Percentiles rank a stretch among this genome's conserved stretches.
These are phyloP conservation scores for Yarrowia hollandica DNA, from an alignment of 805 yeast species.

Conservation along the genomic window DNA sequence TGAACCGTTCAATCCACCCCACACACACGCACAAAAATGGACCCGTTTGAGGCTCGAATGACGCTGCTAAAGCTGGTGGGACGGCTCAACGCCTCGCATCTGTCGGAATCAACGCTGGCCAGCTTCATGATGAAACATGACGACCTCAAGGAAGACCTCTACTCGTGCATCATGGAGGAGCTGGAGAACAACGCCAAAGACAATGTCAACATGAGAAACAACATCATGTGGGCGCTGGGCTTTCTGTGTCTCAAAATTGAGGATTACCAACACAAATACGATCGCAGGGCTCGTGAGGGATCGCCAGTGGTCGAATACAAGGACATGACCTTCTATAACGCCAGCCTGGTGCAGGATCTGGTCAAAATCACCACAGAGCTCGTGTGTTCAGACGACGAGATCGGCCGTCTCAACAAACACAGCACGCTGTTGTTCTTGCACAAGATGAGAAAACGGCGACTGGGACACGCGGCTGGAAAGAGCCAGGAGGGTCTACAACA, in stretches of 20 bases:
- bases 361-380: conserved; percentile 7
- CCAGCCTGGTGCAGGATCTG: conserved; percentile 4
- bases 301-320: not conserved
- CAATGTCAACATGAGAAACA: conserved; percentile 54
- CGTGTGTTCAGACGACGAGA: conserved; percentile 23
- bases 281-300: not conserved
- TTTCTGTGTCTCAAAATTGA: conserved; percentile 45
- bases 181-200: conserved; percentile 42
- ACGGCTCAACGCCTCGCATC: conserved; percentile 59
- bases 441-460: not conserved
- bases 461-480: conserved; percentile 15
- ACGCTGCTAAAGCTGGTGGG: conserved; percentile 69
- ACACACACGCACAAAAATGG: conserved; percentile 52
- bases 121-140: conserved; percentile 41
- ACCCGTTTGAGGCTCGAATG: conserved; percentile 81
- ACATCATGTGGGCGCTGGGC: conserved; percentile 69
- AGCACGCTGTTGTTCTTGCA: not conserved
- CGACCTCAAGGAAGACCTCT: conserved; percentile 66
- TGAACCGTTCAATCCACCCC: not conserved
- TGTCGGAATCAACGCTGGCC: conserved; percentile 37
- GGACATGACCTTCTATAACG: conserved; percentile 14
- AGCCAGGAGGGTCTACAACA: not conserved
- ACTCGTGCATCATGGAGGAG: conserved; percentile 64
- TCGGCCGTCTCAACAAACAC: conserved; percentile 33
- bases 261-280: conserved; percentile 23